Evolutionary conservation across 2,329 filamentous ascomycete genomes (phyloP), one percentile per base, ranked within the genome.

Genomic region (Pseudocercospora eumusae): DNA sequence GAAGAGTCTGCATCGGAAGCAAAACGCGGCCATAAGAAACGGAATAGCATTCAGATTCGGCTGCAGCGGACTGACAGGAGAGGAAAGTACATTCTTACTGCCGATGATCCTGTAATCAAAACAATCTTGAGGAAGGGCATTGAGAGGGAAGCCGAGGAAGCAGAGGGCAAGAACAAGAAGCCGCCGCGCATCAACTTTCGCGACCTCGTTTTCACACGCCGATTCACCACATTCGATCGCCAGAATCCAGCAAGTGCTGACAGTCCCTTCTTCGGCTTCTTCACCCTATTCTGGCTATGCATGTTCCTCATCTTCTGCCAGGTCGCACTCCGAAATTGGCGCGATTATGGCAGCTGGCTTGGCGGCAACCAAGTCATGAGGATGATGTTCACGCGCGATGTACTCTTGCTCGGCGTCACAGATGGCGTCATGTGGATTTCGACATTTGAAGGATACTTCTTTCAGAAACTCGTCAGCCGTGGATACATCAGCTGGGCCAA

Each of bases 221-320:
- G 88, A 64, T 90, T 91, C 69, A 90, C 88, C 5, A 83, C 87
- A 0, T 92, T 93, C 73, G 90, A 93, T 74, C 82, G 87, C 10
- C 86, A 90, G 66, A 92, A 92, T 70, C 81, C 83, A 4, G 78
- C 78, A 0, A 84, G 85, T 1, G 82, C 84, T 3, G 86, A 87
- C 53, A 91, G 86, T 45, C 87, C 87, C 0, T 93, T 92, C 69
- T 86, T 89, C 72, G 90, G 90, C 28, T 93, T 93, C 77, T 92
- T 90, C 70, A 90, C 87, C 0, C 79, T 93, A 0, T 92, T 92
- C 74, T 93, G 90, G 89, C 82, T 92, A 52, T 82, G 83, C 8
- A 86, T 91, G 64, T 82, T 83, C 6, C 73, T 92, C 47, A 82
- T 89, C 68, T 83, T 92, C 61, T 70, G 89, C 33, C 86, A 86